phyloP scores from a whole-genome alignment of 2,329 filamentous ascomycete genomes.

The Paracoccidioides brasiliensis region DNA sequence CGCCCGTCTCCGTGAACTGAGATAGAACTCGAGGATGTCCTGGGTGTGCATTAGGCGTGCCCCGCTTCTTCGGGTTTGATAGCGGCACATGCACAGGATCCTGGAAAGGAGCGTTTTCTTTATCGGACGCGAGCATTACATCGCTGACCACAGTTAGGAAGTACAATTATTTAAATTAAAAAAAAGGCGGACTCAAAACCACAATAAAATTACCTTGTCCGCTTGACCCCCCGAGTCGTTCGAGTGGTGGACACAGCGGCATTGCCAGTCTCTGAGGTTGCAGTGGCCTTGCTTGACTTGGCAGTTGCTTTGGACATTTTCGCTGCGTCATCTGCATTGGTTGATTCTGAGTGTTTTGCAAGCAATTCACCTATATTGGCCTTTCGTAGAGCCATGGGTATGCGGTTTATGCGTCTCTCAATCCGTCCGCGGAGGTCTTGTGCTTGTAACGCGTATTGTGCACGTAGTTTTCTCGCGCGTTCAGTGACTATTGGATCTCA shows the following conservation, averaged over 20 bases:
- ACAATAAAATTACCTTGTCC: conserved; percentile 18
- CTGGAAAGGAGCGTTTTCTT: conserved; percentile 52
- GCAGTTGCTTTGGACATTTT: conserved; percentile 21
- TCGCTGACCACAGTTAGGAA: conserved; percentile 38
- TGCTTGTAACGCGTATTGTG: conserved; percentile 79
- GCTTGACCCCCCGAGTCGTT: conserved; percentile 17
- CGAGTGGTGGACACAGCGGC: conserved; percentile 15
- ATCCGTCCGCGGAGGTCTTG: conserved; percentile 74
- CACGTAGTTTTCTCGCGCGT: conserved; percentile 71
- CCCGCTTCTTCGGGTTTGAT: conserved; percentile 58
- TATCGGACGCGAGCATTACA: conserved; percentile 52
- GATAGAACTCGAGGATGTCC: conserved; percentile 30
- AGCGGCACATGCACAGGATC: conserved; percentile 34
- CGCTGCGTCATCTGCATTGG: conserved; percentile 26
- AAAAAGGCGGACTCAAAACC: neutral
- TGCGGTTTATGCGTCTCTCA: conserved; percentile 85
- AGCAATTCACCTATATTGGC: conserved; percentile 72
- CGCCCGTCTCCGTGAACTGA: conserved; percentile 39
- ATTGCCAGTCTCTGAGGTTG: conserved; percentile 19
- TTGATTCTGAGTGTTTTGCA: conserved; percentile 34
- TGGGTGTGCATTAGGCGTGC: conserved; percentile 24
- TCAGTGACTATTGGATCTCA: conserved; percentile 56
- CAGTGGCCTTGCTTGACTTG: conserved; percentile 17
- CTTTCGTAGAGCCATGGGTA: conserved; percentile 66
- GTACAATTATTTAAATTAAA: conserved; percentile 7